Evolutionary conservation across 225 moss, liverwort and hornwort species (phyloP), one percentile per base, ranked within the genome.

Genomic region (Polytrichum commune): DNA sequence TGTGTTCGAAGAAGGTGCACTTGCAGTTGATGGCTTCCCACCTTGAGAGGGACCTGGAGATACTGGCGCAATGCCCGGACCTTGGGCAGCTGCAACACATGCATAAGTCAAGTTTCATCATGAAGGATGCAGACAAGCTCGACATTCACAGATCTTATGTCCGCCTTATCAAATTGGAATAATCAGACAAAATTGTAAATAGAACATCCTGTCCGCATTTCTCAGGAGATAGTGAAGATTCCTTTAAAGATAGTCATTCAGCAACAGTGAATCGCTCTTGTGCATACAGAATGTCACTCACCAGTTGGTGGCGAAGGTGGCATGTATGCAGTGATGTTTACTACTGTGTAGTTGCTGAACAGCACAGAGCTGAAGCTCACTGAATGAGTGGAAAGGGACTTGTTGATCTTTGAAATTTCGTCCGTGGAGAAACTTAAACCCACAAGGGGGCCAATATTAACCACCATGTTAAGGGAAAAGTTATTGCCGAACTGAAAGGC

Each of bases 291-390:
- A 4, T 27, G n/a, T 27, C 75, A 78, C 80, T 84, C 73, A 94
- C 94, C 85, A 57, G 81, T 56, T 67, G 90, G 85, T 35, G 89
- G 79, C 71, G 82, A 25, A 69, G 82, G 77, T 33, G 92, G 92
- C 64, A 86, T 64, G 72, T 73, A 86, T 64, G 85, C 85, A 54
- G 83, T 78, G 71, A 90, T 86, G 74, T 81, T 90, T 74, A 90
- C 82, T 27, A 95, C 90, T 38, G 87, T 87, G 78, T 95, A 95
- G 70, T 90, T 89, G 64, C 90, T 92, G 77, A 92, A 90, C 71
- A 95, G 63, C 62, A 79, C 57, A 53, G 72, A 76, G 83, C 89
- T 90, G 69, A 95, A 90, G 26, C 60, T 76, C 28, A 95, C 88
- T 23, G 78, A 65, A 75, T 90, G 92, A 63, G 83, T 86, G 38